Evolutionary conservation across 164 flowering plant genomes (phyloP), one percentile per base, ranked within the genome.

Genomic region (Warburgia ugandensis): DNA sequence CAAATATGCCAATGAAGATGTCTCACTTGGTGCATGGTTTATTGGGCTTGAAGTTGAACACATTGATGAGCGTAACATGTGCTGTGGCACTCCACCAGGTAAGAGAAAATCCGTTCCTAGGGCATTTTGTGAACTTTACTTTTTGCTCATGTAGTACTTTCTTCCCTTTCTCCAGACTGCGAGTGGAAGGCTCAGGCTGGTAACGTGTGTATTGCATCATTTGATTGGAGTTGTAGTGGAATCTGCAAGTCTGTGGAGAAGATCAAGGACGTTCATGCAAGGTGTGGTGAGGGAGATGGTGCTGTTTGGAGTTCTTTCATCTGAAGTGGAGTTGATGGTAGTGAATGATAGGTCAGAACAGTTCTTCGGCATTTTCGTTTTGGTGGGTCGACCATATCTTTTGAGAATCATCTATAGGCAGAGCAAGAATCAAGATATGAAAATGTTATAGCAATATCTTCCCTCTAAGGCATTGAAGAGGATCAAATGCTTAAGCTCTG

Each of bases 51-150:
- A 88, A 45, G 81, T 83, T 19, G 92, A 83, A 66, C 92, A 85
- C 56, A 78, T 85, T 33, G 86, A 89, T 62, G 97, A 89, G 10
- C 81, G 74, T 32, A 81, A 68, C 61, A 73, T 89, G 86, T 89
- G 97, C 58, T 89, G 97, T 60, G 87, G 89, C 37, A 89, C 95
- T 52, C 86, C 91, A 53, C 90, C 95, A 66, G 91, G 95, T 79
- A 83, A 21, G 45, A 17, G 36, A 17, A 33, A 8, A 26, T 13
- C 27, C 20, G 6, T 19, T 43, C 43, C 43, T 16, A 12, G 28
- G 26, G 22, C 25, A 22, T 17, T 27, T 40, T 31, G 2, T 31
- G 11, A 4, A 29, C 12, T 39, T 25, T 35, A 46, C 21, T 11
- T 29, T 8, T 20, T 21, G 28, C n/a, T 10, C 13, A 48, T 28